Base-by-base conservation (phyloP, 2,329 filamentous ascomycete species). In the Colletotrichum melonis region DNA sequence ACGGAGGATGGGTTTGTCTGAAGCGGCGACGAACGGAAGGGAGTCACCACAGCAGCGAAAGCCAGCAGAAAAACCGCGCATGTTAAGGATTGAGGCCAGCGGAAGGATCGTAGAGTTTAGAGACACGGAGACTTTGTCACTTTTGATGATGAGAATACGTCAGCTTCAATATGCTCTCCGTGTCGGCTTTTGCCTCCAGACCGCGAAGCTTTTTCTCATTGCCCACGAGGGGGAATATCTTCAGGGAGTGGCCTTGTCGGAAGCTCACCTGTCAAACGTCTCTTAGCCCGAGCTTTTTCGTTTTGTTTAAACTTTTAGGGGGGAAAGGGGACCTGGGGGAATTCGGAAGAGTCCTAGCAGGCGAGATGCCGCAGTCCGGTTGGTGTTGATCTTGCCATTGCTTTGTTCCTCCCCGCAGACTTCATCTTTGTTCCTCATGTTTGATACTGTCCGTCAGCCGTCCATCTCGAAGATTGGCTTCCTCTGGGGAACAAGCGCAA, bases 261-360 rank as follows among this genome's bases (percentile, higher is more conserved):
- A 65, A 65, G 22, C 30, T 42, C 63, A 56, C 14, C 52, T 56
- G 63, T 65, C 63, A 65, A 38, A 38, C 22, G 49, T 56, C 49
- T 35, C 49, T 38, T 54, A 6, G 59, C 58, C 58, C 35, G 35
- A 30, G 38, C 59, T 62, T 38, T 16, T 12, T 59, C 32, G 38
- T 42, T 42, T 59, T 28, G 56, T 42, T 63, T 52, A 24, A 38
- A 24, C 60, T 35, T 52, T 35, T n/a, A 30, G 4, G 38, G 11
- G 5, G 12, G 57, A 2, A 19, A 42, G 38, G 38, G 38, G 16
- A 42, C 6, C 38, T 42, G 38, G 38, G 38, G 38, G 38, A 42
- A 7, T 42, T 60, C 57, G 32, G 14, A 5, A 38, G 16, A 32
- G 14, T n/a, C 1, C 8, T 38, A 49, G 42, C 42, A 49, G 19